Conservation (phyloP, 1,284 basidiomycete genomes). For the Boletus subluridellus region DNA sequence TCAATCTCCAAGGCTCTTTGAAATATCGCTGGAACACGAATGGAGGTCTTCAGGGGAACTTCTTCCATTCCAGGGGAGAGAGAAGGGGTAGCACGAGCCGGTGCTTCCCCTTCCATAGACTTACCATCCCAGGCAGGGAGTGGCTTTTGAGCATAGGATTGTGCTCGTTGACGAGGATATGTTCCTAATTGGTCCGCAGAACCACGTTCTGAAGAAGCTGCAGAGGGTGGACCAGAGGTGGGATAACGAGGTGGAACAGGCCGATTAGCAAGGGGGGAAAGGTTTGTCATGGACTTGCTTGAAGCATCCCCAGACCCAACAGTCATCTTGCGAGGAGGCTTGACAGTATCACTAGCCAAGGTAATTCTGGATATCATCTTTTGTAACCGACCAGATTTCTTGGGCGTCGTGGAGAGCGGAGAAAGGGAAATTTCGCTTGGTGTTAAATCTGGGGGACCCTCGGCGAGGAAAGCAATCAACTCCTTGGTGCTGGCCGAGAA, state of each 20-base stretch:
- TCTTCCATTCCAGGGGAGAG: slow-evolving; percentile 9
- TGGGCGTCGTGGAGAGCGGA: slow-evolving; percentile 42
- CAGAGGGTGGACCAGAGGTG: slow-evolving; percentile 31
- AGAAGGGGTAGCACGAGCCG: slow-evolving; percentile 6
- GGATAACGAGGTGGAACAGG: slow-evolving; percentile 54
- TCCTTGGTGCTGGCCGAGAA: slow-evolving; percentile 55
- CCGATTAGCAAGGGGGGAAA: slow-evolving; percentile 50
- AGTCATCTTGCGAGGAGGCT: slow-evolving; percentile 30
- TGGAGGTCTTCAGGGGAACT: neutral
- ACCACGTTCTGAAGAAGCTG: slow-evolving; percentile 40
- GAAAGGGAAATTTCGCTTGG: slow-evolving; percentile 36
- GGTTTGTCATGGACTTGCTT: slow-evolving; percentile 40
- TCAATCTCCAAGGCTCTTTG: slow-evolving; percentile 11
- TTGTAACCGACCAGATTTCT: slow-evolving; percentile 61
- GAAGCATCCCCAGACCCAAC: slow-evolving; percentile 24
- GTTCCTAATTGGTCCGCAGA: slow-evolving; percentile 22
- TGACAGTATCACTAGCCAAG: slow-evolving; percentile 43
- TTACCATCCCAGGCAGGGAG: slow-evolving; percentile 25
- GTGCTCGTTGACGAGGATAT: slow-evolving; percentile 27
- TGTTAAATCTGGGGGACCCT: slow-evolving; percentile 32
- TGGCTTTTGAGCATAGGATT: slow-evolving; percentile 34
- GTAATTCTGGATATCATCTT: slow-evolving; percentile 76
- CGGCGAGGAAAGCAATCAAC: slow-evolving; percentile 46
- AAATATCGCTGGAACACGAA: slow-evolving; percentile 4
- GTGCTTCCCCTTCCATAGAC: slow-evolving; percentile 12